These are phyloP conservation scores for Euphorbia lathyris DNA, from an alignment of 345 rosid genomes.

Conservation along the genomic window DNA sequence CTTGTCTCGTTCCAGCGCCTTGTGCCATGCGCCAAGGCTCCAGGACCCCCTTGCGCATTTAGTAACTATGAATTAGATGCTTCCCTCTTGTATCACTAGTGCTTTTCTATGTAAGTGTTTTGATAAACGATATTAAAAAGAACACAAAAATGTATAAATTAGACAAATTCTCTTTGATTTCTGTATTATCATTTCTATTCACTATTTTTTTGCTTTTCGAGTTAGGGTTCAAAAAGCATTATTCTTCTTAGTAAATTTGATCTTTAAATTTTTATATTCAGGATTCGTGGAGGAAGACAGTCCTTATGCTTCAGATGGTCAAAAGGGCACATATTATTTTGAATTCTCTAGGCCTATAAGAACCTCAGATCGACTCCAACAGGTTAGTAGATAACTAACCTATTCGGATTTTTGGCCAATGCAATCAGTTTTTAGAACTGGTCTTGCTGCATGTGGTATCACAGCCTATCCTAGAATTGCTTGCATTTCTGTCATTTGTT, in stretches of 20 bases:
- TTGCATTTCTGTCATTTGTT: neutral
- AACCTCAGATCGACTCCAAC: conserved; percentile 86
- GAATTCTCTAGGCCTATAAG: conserved; percentile 93
- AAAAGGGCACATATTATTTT: conserved; percentile 76
- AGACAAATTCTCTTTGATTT: conserved; percentile 6
- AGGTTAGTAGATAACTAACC: conserved; percentile 48
- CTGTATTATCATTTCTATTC: neutral
- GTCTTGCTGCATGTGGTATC: neutral
- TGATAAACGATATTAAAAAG: neutral
- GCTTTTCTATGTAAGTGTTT: neutral
- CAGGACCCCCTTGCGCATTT: no score
- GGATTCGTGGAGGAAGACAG: conserved; percentile 87
- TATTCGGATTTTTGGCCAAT: conserved; percentile 11
- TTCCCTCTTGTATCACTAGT: neutral
- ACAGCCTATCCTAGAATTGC: neutral
- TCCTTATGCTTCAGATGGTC: conserved; percentile 65
- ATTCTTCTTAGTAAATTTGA: neutral
- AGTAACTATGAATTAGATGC: neutral
- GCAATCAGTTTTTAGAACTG: neutral
- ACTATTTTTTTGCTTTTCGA: neutral
- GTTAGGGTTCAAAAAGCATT: neutral
- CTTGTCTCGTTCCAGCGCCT: no score
- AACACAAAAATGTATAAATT: neutral
- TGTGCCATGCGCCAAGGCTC: no score
- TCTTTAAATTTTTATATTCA: conserved; percentile 19